These are phyloP conservation scores for Tylopilus sp. DNA, from an alignment of 768 basidiomycete genomes.

Conservation along the genomic window DNA sequence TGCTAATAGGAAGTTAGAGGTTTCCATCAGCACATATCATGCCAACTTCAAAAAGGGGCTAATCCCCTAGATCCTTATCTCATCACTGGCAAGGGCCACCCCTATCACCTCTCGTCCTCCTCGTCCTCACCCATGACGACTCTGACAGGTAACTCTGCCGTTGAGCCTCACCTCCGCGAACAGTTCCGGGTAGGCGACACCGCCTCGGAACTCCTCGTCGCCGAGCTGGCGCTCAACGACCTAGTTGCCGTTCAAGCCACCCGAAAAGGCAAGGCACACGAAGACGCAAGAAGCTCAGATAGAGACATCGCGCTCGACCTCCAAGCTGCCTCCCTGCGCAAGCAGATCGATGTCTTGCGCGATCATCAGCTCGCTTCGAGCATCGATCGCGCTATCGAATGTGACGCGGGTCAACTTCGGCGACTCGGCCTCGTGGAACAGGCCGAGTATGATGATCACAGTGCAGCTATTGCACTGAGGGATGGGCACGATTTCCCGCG, in stretches of 20 bases:
- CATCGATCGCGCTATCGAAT: constrained; percentile 38
- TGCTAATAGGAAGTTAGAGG: no score
- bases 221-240: constrained; percentile 42
- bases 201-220: constrained; percentile 38
- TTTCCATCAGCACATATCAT: no score
- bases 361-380: constrained; percentile 43
- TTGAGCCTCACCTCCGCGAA: constrained; percentile 10
- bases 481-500: constrained; percentile 22
- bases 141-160: constrained; percentile 6
- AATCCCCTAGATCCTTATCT: no score
- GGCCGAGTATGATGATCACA: constrained; percentile 40
- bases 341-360: constrained; percentile 28
- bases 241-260: constrained; percentile 33
- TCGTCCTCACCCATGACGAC: constrained; percentile 4
- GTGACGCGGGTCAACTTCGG: constrained; percentile 33
- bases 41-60: no score
- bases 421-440: constrained; percentile 33
- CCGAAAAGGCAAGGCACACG: constrained; percentile 38
- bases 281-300: constrained; percentile 35
- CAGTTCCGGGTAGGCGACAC: constrained; percentile 29
- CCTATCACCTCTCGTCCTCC: no score
- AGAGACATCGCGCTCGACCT: constrained; percentile 44
- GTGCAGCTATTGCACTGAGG: constrained; percentile 38
- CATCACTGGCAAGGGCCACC: no score
- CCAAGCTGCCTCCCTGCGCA: constrained; percentile 36